phyloP scores from a whole-genome alignment of 2,329 filamentous ascomycete genomes.

The Nothopassalora personata region DNA sequence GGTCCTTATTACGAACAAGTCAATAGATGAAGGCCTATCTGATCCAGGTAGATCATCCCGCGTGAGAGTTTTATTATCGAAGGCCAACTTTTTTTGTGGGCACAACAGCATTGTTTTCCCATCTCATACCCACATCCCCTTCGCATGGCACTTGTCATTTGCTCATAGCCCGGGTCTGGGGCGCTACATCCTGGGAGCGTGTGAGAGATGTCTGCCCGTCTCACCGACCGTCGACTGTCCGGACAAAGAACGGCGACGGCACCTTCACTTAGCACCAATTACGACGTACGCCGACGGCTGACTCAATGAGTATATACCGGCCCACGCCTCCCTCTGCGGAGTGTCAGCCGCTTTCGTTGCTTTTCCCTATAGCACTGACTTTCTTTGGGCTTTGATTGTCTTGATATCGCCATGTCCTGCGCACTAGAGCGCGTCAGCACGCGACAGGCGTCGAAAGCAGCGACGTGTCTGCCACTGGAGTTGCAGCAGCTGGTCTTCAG shows the following conservation, averaged over 20 bases:
- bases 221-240: not conserved
- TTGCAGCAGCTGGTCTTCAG: slow-evolving; percentile 33
- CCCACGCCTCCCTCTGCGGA: not conserved
- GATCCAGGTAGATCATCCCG: no score
- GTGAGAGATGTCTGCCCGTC: slow-evolving; percentile 3
- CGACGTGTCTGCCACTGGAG: slow-evolving; percentile 30
- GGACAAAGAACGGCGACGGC: not conserved
- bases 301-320: not conserved
- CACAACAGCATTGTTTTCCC: not conserved
- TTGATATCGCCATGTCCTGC: slow-evolving; percentile 5
- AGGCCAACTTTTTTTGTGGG: not conserved
- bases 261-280: slow-evolving; percentile 3
- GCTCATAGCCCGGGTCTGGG: not conserved
- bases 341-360: not conserved
- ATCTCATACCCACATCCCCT: not conserved
- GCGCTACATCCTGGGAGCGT: not conserved
- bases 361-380: not conserved
- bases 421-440: slow-evolving; percentile 16
- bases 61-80: not conserved
- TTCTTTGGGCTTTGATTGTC: not conserved
- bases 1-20: no score
- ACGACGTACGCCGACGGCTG: not conserved
- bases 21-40: no score
- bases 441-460: slow-evolving; percentile 17
- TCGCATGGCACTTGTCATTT: not conserved